phyloP scores from a whole-genome alignment of 1,139 yeast genomes.

The Blastobotrys aristatus region DNA sequence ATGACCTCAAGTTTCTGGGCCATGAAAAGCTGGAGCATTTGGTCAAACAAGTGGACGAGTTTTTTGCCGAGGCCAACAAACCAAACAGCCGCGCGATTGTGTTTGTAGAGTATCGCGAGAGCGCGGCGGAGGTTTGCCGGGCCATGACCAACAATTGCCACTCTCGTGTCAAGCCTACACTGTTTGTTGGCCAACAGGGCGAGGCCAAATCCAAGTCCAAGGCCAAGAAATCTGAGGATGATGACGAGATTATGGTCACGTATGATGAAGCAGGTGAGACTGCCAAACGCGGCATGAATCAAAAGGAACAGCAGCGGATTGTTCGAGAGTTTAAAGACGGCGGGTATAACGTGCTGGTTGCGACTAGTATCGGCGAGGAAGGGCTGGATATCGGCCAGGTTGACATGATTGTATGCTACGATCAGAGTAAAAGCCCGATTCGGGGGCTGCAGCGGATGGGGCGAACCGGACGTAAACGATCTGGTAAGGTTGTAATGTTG shows the following conservation, averaged over 20 bases:
- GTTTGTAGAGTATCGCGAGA: conserved; percentile 82
- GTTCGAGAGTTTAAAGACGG: conserved; percentile 71
- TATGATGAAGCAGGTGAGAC: conserved; percentile 16
- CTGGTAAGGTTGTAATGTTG: conserved; percentile 72
- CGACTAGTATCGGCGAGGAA: conserved; percentile 98
- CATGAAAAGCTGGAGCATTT: conserved; percentile 73
- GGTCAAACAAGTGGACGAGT: conserved; percentile 51
- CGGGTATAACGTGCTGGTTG: conserved; percentile 71
- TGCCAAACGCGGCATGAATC: conserved; percentile 35
- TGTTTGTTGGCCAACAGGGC: conserved; percentile 77
- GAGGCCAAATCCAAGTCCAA: conserved; percentile 15
- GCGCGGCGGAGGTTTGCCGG: conserved; percentile 81
- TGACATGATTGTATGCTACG: conserved; percentile 86
- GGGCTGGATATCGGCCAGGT: conserved; percentile 98
- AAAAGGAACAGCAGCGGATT: conserved; percentile 47
- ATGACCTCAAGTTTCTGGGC: conserved; percentile 44
- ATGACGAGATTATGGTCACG: background rate
- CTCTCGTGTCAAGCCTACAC: conserved; percentile 57
- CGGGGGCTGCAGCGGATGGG: conserved; percentile 96
- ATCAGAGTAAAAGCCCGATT: conserved; percentile 89
- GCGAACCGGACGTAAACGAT: conserved; percentile 92
- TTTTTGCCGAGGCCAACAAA: conserved; percentile 27
- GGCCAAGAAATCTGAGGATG: background rate
- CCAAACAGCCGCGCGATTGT: conserved; percentile 65
- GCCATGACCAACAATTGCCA: conserved; percentile 48